Conservation (phyloP, 1,284 basidiomycete genomes). For the Entoloma clypeatum region DNA sequence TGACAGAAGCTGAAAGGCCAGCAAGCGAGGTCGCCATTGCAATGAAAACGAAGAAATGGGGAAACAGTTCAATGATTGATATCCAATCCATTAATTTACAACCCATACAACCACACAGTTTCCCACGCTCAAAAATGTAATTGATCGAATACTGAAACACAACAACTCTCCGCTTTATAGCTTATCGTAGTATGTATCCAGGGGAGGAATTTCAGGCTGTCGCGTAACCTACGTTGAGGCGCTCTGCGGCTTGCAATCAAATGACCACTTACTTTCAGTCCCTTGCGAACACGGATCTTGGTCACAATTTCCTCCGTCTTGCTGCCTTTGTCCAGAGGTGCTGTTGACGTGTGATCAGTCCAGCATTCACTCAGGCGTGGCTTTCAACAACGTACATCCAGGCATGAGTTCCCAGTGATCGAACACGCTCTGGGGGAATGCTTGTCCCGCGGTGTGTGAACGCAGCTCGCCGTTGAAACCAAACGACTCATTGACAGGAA, state of each 20-base stretch:
- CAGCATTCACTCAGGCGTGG: constrained; percentile 16
- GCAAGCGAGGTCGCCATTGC: constrained; percentile 60
- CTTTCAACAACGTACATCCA: constrained; percentile 54
- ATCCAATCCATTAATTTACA: constrained; percentile 3
- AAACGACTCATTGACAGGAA: constrained; percentile 97
- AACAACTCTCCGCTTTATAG: constrained; percentile 36
- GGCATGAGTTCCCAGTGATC: constrained; percentile 88
- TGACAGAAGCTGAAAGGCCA: constrained; percentile 89
- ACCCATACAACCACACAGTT: constrained; percentile 8
- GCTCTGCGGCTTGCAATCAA: background rate
- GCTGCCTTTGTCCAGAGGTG: constrained; percentile 80
- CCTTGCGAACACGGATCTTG: constrained; percentile 86
- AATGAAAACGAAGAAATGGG: constrained; percentile 5
- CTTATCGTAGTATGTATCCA: constrained; percentile 94
- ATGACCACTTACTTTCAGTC: constrained; percentile 71
- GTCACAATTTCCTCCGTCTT: constrained; percentile 88
- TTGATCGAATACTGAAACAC: constrained; percentile 3
- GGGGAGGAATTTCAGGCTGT: constrained; percentile 81
- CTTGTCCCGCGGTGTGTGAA: constrained; percentile 91
- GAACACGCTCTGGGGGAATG: constrained; percentile 96
- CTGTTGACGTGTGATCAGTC: constrained; percentile 33
- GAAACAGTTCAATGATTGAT: constrained; percentile 8
- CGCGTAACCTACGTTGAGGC: constrained; percentile 11
- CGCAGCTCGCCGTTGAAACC: constrained; percentile 98
- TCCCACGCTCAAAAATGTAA: constrained; percentile 14